These are phyloP conservation scores for Kazachstania sp. DNA, from an alignment of 1,139 yeast species.

Conservation along the genomic window DNA sequence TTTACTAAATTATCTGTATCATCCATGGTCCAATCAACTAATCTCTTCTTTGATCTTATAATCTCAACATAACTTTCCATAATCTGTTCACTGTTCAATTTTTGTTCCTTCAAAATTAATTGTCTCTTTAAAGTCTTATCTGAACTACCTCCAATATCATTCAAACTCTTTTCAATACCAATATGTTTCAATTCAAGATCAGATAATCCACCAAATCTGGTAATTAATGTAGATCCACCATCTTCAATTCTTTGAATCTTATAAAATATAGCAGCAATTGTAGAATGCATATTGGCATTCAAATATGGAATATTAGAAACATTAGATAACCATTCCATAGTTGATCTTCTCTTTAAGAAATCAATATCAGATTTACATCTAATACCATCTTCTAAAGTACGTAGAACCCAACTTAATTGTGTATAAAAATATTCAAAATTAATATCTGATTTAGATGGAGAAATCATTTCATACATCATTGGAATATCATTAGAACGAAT, in stretches of 20 bases:
- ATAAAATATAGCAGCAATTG: constrained; percentile 39
- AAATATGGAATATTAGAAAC: constrained; percentile 44
- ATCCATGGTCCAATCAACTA: constrained; percentile 50
- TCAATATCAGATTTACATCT: constrained; percentile 44
- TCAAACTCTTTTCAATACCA: constrained; percentile 22
- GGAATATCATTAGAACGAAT: constrained; percentile 57
- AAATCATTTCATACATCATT: constrained; percentile 43
- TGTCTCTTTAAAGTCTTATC: constrained; percentile 20
- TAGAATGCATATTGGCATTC: constrained; percentile 34
- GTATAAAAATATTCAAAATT: constrained; percentile 48
- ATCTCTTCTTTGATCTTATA: constrained; percentile 43
- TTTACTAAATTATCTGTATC: constrained; percentile 41
- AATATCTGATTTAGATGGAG: constrained; percentile 31
- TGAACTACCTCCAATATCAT: constrained; percentile 14
- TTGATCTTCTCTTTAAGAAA: constrained; percentile 42
- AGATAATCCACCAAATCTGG: constrained; percentile 54
- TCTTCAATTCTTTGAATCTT: constrained; percentile 46
- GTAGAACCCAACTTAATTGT: constrained; percentile 62
- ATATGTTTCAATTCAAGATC: constrained; percentile 37
- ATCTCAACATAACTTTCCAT: constrained; percentile 39
- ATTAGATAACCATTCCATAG: constrained; percentile 61
- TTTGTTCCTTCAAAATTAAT: constrained; percentile 33
- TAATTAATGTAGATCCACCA: constrained; percentile 54
- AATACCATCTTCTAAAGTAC: constrained; percentile 40
- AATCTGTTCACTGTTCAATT: constrained; percentile 41